These are phyloP conservation scores for Gracilaria vermiculophylla DNA, from an alignment of 23 red algal genomes.

Conservation along the genomic window DNA sequence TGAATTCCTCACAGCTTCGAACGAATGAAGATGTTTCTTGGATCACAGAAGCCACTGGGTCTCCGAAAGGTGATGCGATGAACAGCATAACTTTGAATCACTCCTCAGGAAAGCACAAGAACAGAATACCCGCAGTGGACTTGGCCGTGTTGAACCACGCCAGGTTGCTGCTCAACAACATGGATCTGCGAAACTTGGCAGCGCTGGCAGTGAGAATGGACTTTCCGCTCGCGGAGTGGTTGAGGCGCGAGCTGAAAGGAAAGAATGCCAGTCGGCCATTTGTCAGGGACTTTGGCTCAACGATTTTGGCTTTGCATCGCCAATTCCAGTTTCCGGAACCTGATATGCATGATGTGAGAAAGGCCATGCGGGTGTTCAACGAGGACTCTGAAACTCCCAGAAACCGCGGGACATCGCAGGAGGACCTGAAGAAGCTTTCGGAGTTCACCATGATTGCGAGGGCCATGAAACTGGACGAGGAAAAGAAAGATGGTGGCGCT, in stretches of 20 bases:
- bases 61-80: slow-evolving; percentile 35
- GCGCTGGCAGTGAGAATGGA: slow-evolving; percentile 69
- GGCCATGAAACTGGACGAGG: slow-evolving; percentile 14
- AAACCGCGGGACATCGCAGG: slow-evolving; percentile 1
- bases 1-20: slow-evolving; percentile 61
- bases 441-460: slow-evolving; percentile 20
- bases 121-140: slow-evolving; percentile 75
- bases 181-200: slow-evolving; percentile 57
- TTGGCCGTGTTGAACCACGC: slow-evolving; percentile 68
- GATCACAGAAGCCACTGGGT: slow-evolving; percentile 55
- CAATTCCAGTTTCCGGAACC: slow-evolving; percentile 75
- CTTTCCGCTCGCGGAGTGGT: slow-evolving; percentile 71
- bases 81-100: slow-evolving; percentile 7
- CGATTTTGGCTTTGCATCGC: slow-evolving; percentile 54
- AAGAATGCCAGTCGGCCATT: slow-evolving; percentile 48
- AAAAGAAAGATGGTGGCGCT: background rate
- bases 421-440: slow-evolving; percentile 3
- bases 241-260: slow-evolving; percentile 63
- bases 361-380: slow-evolving; percentile 53
- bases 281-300: slow-evolving; percentile 43
- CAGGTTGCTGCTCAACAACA: slow-evolving; percentile 56
- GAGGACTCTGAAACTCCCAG: slow-evolving; percentile 26
- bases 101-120: background rate
- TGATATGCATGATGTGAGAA: slow-evolving; percentile 45
- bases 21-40: slow-evolving; percentile 72